Evolutionary conservation across 2,329 filamentous ascomycete genomes (phyloP).

Genomic region (Leptographium flavum): DNA sequence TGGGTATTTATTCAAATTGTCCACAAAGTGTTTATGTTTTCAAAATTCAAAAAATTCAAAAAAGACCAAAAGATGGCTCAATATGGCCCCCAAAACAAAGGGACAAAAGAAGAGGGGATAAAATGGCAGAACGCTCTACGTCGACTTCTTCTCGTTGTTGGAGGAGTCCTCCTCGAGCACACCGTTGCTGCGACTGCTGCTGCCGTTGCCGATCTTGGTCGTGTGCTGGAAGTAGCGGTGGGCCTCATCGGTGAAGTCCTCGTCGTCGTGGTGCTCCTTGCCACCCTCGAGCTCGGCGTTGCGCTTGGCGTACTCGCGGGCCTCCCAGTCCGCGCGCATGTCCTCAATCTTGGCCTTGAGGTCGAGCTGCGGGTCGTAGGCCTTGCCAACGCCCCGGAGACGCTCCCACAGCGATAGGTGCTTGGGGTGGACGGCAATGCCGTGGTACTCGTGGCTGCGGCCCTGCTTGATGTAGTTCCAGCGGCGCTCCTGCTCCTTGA

Average conservation of each 20-base stretch:
- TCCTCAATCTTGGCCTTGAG: conserved; percentile 75
- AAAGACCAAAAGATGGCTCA: too few relatives aligned
- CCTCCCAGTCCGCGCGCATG: conserved; percentile 52
- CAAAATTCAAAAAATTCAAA: not conserved
- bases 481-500: conserved; percentile 92
- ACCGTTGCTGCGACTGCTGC: not conserved
- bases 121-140: not conserved
- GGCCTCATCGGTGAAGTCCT: conserved; percentile 38
- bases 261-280: conserved; percentile 26
- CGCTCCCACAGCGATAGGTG: conserved; percentile 86
- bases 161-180: conserved; percentile 3
- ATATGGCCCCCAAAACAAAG: too few relatives aligned
- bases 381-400: conserved; percentile 59
- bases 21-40: not conserved
- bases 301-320: conserved; percentile 29
- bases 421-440: conserved; percentile 77
- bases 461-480: conserved; percentile 78
- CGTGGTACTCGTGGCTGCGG: conserved; percentile 72
- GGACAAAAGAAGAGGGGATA: not conserved
- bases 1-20: not conserved
- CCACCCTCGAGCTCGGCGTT: conserved; percentile 32
- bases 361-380: conserved; percentile 72
- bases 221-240: conserved; percentile 37
- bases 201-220: conserved; percentile 6
- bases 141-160: conserved; percentile 1